Percentiles rank a stretch among this genome's conserved stretches.
These are phyloP conservation scores for Pneumocystis canis DNA, from an alignment of 1,139 yeast genomes.

Conservation along the genomic window DNA sequence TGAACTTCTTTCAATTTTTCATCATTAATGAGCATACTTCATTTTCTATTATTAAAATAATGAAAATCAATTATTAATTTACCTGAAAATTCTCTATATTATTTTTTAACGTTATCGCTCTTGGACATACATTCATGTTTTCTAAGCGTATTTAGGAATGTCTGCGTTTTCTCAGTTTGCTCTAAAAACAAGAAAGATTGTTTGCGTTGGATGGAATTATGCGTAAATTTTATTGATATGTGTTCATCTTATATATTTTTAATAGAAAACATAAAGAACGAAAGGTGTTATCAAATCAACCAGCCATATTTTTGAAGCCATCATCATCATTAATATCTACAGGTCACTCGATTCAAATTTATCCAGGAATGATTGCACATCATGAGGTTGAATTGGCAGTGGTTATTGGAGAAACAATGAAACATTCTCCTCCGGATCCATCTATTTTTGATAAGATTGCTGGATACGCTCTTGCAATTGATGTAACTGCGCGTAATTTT, in stretches of 20 bases:
- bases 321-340: constrained; percentile 34
- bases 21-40: not conserved
- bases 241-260: not conserved
- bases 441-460: constrained; percentile 47
- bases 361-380: constrained; percentile 68
- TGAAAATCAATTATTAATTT: not conserved
- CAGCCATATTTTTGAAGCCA: constrained; percentile 68
- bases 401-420: constrained; percentile 48
- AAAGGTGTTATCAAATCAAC: not conserved
- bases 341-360: constrained; percentile 66
- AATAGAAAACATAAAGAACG: not conserved
- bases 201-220: constrained; percentile 91
- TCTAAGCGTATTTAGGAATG: not conserved
- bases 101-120: too few species aligned
- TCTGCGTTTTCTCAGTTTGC: constrained; percentile 7
- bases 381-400: constrained; percentile 89
- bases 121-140: not conserved
- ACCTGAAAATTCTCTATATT: not conserved
- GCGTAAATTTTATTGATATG: constrained; percentile 1
- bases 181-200: constrained; percentile 39
- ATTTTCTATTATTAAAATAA: not conserved
- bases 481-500: constrained; percentile 88
- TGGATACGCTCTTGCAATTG: constrained; percentile 78
- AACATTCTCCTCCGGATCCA: constrained; percentile 44
- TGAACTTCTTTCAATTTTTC: not conserved